Evolutionary conservation across 768 basidiomycete species (phyloP), one percentile per base, ranked within the genome.

Genomic region (Trametes cingulata): DNA sequence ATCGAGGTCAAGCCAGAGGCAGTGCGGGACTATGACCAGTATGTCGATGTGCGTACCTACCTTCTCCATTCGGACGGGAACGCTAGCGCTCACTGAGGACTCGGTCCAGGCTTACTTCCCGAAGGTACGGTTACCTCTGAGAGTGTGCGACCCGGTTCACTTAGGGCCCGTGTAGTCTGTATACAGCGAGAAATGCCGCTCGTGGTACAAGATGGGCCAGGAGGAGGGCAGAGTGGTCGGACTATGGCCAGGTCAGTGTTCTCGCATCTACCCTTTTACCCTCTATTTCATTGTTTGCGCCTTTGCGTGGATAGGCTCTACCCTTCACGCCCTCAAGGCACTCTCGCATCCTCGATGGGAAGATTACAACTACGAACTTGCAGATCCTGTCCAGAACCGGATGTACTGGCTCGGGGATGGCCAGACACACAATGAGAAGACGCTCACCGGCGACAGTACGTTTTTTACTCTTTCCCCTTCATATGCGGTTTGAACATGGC

Each of bases 361-460:
- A 58, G 85, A 86, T 64, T 86, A 74, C 59, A 75, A 76, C 41
- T 85, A 82, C 58, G 80, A 85, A 64, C 69, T 52, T 14, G 68
- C 82, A 2, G 79, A 81, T 52, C 71, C 67, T 1, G 69, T 71
- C 41, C 72, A 71, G 55, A 85, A 85, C 64, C 71, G 80, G 9
- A 74, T 85, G 64, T 74, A 82, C 59, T 87, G 82, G 81, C 75
- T 85, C 13, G 85, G 86, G 1, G 79, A 84, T 53, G 84, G 85
- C 17, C 80, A 80, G 63, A 82, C 83, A 4, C 68, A 75, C 19
- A 76, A 75, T 14, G 85, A 85, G 65, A 77, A 80, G 62, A 70
- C 71, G 6, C 68, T 68, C 51, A 71, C 65, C 14, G 73, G 73
- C 15, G 75, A 79, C 27, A 35, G 64, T 65, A 47, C 29, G 64